A percentile compares a stretch with the other conserved stretches of the same genome.
Evolutionary conservation across 345 rosid species (phyloP).

Genomic region (Viola odorata): DNA sequence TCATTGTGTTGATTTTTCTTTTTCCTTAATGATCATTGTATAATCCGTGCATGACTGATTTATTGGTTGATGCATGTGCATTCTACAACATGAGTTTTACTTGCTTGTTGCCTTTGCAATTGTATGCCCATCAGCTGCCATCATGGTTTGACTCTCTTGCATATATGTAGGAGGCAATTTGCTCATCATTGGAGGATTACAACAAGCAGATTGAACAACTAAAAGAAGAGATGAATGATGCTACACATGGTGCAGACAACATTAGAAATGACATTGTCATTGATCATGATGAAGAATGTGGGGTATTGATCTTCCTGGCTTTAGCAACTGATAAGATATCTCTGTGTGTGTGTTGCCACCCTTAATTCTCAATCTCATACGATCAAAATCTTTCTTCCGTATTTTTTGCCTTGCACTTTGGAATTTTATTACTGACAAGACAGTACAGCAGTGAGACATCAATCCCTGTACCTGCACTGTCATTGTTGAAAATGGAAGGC

Average conservation of each 20-base stretch:
- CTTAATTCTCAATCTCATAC: background rate
- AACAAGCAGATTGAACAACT: conserved; percentile 90
- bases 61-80: background rate
- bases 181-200: conserved; percentile 95
- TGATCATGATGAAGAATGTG: conserved; percentile 86
- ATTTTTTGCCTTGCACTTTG: no score
- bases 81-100: background rate
- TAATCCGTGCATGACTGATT: no score
- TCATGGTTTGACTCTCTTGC: background rate
- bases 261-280: conserved; percentile 94
- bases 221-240: conserved; percentile 98
- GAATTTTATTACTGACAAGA: no score
- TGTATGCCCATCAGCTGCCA: background rate
- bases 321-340: no score
- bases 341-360: no score
- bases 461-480: background rate
- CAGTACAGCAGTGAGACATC: no score
- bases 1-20: no score
- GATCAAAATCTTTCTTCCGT: background rate
- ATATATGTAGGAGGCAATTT: conserved; percentile 75
- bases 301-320: conserved; percentile 54
- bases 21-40: no score
- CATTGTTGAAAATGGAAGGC: background rate
- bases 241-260: conserved; percentile 99
- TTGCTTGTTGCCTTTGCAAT: background rate